Evolutionary conservation across 768 basidiomycete genomes (phyloP).

Genomic region (Collybiopsis confluens): DNA sequence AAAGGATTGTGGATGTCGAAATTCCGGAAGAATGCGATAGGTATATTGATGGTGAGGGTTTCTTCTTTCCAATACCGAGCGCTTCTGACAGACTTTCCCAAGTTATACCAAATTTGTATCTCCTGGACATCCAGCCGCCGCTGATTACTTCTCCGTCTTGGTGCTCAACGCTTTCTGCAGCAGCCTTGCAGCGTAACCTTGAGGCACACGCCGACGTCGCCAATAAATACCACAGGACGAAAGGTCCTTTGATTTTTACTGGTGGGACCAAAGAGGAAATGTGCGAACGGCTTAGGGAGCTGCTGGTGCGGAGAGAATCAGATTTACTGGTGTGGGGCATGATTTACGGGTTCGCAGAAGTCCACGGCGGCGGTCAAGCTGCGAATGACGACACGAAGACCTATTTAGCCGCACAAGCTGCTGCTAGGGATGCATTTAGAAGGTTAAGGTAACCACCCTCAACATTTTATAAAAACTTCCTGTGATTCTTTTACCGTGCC

Average conservation of each 20-base stretch:
- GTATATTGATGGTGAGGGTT: slow-evolving; percentile 48
- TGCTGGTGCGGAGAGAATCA: slow-evolving; percentile 42
- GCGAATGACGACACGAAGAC: not conserved
- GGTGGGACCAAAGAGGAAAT: slow-evolving; percentile 48
- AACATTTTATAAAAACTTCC: not conserved
- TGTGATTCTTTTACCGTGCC: not conserved
- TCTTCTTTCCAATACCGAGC: not conserved
- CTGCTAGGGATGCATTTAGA: not conserved
- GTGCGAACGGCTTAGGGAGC: slow-evolving; percentile 36
- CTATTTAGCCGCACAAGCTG: not conserved
- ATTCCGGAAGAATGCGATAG: slow-evolving; percentile 48
- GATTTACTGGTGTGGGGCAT: slow-evolving; percentile 51
- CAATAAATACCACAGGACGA: not conserved
- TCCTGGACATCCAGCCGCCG: slow-evolving; percentile 42
- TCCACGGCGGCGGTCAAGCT: not conserved
- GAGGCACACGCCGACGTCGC: slow-evolving; percentile 42
- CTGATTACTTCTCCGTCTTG: slow-evolving; percentile 40
- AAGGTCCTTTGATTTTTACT: slow-evolving; percentile 30
- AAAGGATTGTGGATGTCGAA: slow-evolving; percentile 44
- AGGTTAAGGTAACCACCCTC: not conserved
- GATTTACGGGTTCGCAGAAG: slow-evolving; percentile 22
- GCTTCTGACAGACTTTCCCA: not conserved
- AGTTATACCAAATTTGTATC: slow-evolving; percentile 48
- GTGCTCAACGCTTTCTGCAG: slow-evolving; percentile 38
- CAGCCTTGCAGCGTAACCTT: slow-evolving; percentile 54